These are phyloP conservation scores for Amaranthus tricolor DNA, from an alignment of 179 eudicot species.

Conservation along the genomic window DNA sequence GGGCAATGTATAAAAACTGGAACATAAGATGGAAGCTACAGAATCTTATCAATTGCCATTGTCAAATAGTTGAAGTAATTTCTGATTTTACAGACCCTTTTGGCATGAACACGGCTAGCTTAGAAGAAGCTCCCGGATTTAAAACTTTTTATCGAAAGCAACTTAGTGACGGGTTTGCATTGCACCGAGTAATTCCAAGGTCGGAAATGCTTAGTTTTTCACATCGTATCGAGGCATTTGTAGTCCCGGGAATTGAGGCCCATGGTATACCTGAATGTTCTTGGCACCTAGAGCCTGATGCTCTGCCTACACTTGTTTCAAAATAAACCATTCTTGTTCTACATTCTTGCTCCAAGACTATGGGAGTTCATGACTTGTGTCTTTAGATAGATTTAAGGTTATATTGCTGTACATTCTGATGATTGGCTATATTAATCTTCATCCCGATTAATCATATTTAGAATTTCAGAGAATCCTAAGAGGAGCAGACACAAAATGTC, in stretches of 20 bases:
- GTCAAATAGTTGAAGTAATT: slow-evolving; percentile 37
- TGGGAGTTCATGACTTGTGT: not conserved
- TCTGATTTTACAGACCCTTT: slow-evolving; percentile 30
- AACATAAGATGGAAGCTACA: slow-evolving; percentile 29
- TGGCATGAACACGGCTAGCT: slow-evolving; percentile 23
- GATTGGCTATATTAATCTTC: no score
- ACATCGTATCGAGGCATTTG: slow-evolving; percentile 52
- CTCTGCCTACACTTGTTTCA: slow-evolving; percentile 43
- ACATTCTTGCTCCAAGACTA: not conserved
- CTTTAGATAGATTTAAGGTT: not conserved
- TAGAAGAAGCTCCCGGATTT: slow-evolving; percentile 37
- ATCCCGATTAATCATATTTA: no score
- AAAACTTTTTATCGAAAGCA: slow-evolving; percentile 37
- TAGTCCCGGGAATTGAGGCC: slow-evolving; percentile 50
- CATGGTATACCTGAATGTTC: slow-evolving; percentile 57
- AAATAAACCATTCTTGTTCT: slow-evolving; percentile 6
- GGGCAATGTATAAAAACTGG: slow-evolving; percentile 42
- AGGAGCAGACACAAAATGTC: no score
- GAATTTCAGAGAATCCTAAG: no score
- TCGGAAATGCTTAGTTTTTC: slow-evolving; percentile 51
- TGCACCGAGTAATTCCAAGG: slow-evolving; percentile 40
- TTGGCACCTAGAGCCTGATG: slow-evolving; percentile 72
- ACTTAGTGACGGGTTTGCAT: slow-evolving; percentile 43
- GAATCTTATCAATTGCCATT: slow-evolving; percentile 18
- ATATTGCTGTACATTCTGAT: not conserved